Evolutionary conservation across 306 rosid genomes (phyloP), one percentile per base, ranked within the genome.

Genomic region (Pyrus pyrifolia): DNA sequence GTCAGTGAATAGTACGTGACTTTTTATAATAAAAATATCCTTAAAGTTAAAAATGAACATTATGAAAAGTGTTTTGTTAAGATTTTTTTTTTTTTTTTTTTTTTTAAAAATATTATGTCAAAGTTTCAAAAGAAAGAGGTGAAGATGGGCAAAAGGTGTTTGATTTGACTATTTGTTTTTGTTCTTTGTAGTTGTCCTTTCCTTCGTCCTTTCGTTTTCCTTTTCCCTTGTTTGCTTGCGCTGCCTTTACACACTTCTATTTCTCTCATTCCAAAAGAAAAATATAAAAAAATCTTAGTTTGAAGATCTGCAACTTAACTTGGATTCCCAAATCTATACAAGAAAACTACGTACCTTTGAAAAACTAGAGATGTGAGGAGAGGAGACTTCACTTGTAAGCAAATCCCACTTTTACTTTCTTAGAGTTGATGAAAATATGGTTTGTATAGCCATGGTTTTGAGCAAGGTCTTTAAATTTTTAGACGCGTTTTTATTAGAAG

Each of bases 151-250:
- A 60, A 78, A 84, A 81, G 49, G 81, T 70, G 0, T 33, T 52
- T 81, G 79, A 85, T 81, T 79, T 81, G 85, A 81, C 79, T 13
- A 25, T 4, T 18, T 15, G n/a, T 51, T 67, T 76, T 11, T 29
- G 42, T 70, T 44, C 4, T 18, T 23, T 73, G n/a, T 27, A 33
- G 13, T 1, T 3, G 68, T 72, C 76, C 29, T 15, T 31, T 72
- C 11, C 2, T 72, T 57, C 35, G 22, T 22, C 75, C 23, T 31
- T 64, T 31, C 51, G 8, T 35, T 72, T 72, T 55, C 52, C 5
- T 6, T 4, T 40, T 2, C 19, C 14, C 5, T 17, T 33, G 40
- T 33, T 13, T 8, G 17, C 13, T 23, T 38, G 30, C 31, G 49
- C 15, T 52, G 22, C 64, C 14, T 71, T n/a, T 27, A 7, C 23